Base-by-base conservation (phyloP, 73 alveolate genomes). In the Paramecium octaurelia region DNA sequence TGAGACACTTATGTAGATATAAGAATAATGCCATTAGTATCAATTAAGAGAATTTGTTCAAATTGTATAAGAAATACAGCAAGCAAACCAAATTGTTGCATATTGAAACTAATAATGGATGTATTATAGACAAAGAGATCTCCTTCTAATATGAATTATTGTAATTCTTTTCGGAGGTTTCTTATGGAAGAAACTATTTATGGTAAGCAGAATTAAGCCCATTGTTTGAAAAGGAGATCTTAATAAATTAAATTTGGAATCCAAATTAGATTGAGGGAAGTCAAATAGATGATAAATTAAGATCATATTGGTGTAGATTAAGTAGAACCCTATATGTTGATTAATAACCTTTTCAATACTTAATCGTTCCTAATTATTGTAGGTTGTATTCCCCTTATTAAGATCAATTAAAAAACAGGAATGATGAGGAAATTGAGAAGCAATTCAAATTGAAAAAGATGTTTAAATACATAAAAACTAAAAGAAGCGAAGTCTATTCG, bases 11-110 rank as follows among this genome's bases (percentile, higher is more conserved):
- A 4, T 71, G 94, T 59, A 42, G 77, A 46, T 89, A 8, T 71
- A 89, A 89, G 18, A 29, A 89, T 14, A 44, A 54, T 34, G 94
- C 84, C 1, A 40, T 89, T 43, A 44, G 88, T 12, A 89, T 89
- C 16, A 89, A 89, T 50, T 44, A 89, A 48, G 94, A 89, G 27
- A 89, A 71, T 43, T 11, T 89, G 36, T 89, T 23, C 16, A 89
- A 89, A 71, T 35, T 80, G 27, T 80, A 80, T 35, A 80, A 40
- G 31, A 42, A 46, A 42, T 80, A 23, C 3, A 44, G 75, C 16
- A 42, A 23, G 4, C 18, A 73, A 73, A 73, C 60, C 0, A 40
- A 34, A 9, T 16, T 73, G 12, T 73, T 73, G 16, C n/a, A 31
- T 16, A 73, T 73, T 20, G 87, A 73, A 21, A 36, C 46, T 12